Evolutionary conservation across 176 grass and related monocot species (phyloP), one percentile per base, ranked within the genome.

Genomic region (Hsuehochloa calcarea): DNA sequence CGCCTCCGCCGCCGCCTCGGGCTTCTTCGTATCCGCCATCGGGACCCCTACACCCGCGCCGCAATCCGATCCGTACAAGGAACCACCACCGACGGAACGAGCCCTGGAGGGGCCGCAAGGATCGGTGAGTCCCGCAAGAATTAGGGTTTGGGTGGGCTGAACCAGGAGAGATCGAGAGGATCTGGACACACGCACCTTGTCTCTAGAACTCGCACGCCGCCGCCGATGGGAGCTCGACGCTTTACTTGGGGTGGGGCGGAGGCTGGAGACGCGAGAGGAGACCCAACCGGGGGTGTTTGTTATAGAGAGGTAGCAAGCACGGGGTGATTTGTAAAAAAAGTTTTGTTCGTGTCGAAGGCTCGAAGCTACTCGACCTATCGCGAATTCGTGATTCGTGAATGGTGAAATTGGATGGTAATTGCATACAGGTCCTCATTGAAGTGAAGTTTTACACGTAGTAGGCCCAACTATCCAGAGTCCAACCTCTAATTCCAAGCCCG

Each of bases 1-100:
- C 46, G 84, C 75, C 19, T 82, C 87, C 40, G 88, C 71, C 77
- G 68, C 80, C 59, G 63, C 63, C 19, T 82, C 87, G 66, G 75
- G 51, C 68, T 87, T 93, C 63, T 85, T 64, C 6, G 85, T 77
- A 2, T 88, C 88, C 63, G 91, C 91, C 91, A 90, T 92, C 26
- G 51, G 65, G 25, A 22, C 46, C 27, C 34, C n/a, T 52, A 22
- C 27, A 74, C 8, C 43, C n/a, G 47, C 25, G 41, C 17, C 80
- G 40, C 22, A 10, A 40, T 16, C 6, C 25, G 66, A 3, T 46
- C 54, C n/a, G 58, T 4, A 16, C 47, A 50, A 50, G 47, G 47
- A 50, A 50, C 47, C 54, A 26, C 40, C 68, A 11, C 38, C 20
- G 22, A 12, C 70, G 13, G 35, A 40, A 39, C 70, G 15, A 66